Evolutionary conservation across 164 flowering plant genomes (phyloP), one percentile per base, ranked within the genome.

Genomic region (Aristolochia californica): DNA sequence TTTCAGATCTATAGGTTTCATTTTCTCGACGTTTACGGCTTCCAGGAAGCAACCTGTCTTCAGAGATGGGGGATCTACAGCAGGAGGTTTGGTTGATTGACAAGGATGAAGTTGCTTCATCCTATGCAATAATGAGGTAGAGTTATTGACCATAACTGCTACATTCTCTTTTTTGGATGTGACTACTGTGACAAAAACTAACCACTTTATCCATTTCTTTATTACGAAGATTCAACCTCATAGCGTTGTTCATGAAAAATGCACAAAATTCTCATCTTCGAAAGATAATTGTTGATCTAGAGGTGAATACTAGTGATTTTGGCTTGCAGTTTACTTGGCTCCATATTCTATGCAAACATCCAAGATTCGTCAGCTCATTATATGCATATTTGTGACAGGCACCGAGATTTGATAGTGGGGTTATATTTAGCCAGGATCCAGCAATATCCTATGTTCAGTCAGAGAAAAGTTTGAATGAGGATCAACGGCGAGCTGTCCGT

Each of bases 331-430:
- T 60, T 16, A 14, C 56, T 56, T 22, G 20, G 23, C 23, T 43
- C 30, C 20, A 5, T 13, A 52, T 53, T 20, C 27, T 52, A 44
- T 44, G 18, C 52, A 27, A 25, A 21, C 55, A 28, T 28, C 45
- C 15, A 24, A 54, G 16, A 17, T 54, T 54, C 26, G 15, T 30
- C 43, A 15, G 17, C 26, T 14, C 13, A 15, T 14, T 12, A 30
- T n/a, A 26, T 54, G 20, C 23, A 24, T 23, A 40, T 64, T 57
- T 48, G 49, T 63, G 59, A 48, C 70, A 94, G 99, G 76, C 78
- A 60, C 99, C 99, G 24, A 83, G 93, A 74, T 94, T 85, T 84
- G 97, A 94, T 47, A 76, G 85, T 71, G 95, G 93, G 53, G 72
- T 79, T 65, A 65, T 85, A 69, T 69, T 79, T 45, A 94, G 93